Evolutionary conservation across 331 rosid genomes (phyloP).

Genomic region (Saraca asoca): DNA sequence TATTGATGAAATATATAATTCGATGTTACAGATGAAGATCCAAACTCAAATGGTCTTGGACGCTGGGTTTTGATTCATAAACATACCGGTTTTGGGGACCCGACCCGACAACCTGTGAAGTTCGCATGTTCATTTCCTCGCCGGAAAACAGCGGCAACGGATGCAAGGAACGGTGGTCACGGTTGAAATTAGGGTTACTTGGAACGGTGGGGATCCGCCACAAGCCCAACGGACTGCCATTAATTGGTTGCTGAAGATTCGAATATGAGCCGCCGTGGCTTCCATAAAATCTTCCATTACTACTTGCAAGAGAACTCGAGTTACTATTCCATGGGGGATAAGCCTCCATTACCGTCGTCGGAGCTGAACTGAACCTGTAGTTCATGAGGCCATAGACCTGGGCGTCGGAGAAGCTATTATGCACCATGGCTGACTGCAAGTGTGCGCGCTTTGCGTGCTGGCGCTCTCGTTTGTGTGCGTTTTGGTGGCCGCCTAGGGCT

Average conservation of each 20-base stretch:
- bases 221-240: constrained; percentile 75
- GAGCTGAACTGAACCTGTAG: constrained; percentile 51
- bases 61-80: constrained; percentile 50
- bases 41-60: constrained; percentile 76
- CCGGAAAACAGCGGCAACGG: constrained; percentile 55
- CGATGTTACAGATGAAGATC: constrained; percentile 84
- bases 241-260: constrained; percentile 48
- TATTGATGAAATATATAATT: constrained; percentile 13
- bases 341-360: constrained; percentile 40
- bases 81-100: constrained; percentile 45
- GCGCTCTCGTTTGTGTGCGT: constrained; percentile 92
- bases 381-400: constrained; percentile 70
- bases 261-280: constrained; percentile 39
- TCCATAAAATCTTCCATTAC: constrained; percentile 57
- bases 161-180: constrained; percentile 47
- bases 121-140: constrained; percentile 43
- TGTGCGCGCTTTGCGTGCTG: constrained; percentile 93
- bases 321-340: constrained; percentile 61
- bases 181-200: constrained; percentile 48
- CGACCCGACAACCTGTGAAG: constrained; percentile 37
- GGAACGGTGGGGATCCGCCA: constrained; percentile 70
- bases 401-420: constrained; percentile 57
- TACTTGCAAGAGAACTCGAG: neutral
- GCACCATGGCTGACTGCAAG: constrained; percentile 72
- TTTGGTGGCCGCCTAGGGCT: constrained; percentile 97